phyloP scores from a whole-genome alignment of 192 early-diverging fungal genomes.

The Linnemannia exigua region DNA sequence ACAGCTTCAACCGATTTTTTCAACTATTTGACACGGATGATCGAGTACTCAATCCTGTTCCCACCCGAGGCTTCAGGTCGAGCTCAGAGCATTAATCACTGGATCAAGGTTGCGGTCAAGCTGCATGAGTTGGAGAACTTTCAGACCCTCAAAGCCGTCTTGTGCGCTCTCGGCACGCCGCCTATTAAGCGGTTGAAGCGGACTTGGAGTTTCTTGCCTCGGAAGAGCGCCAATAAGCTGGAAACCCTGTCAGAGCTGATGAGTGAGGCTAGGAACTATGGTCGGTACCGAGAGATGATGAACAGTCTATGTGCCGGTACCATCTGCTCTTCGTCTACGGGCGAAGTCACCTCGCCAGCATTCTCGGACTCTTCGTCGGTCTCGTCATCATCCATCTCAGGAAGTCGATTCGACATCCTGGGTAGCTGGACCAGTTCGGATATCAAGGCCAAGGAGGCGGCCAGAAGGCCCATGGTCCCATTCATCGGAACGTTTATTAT shows the following conservation, averaged over 20 bases:
- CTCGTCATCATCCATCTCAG: slow-evolving; percentile 23
- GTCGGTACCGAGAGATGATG: slow-evolving; percentile 71
- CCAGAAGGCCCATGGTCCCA: slow-evolving; percentile 70
- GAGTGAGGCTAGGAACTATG: slow-evolving; percentile 79
- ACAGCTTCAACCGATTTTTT: slow-evolving; percentile 81
- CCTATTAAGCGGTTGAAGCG: slow-evolving; percentile 76
- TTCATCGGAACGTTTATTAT: slow-evolving; percentile 83
- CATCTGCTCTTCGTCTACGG: background rate
- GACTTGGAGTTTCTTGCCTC: slow-evolving; percentile 79
- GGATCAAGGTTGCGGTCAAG: slow-evolving; percentile 76
- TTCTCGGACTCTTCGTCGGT: slow-evolving; percentile 20
- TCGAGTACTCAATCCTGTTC: slow-evolving; percentile 78
- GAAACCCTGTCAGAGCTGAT: slow-evolving; percentile 67
- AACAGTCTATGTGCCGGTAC: slow-evolving; percentile 36
- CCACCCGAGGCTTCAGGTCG: slow-evolving; percentile 67
- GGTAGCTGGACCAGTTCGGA: slow-evolving; percentile 33
- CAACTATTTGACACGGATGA: slow-evolving; percentile 79
- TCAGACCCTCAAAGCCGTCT: slow-evolving; percentile 78
- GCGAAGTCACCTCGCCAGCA: slow-evolving; percentile 19
- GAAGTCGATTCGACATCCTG: slow-evolving; percentile 38
- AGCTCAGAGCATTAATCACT: slow-evolving; percentile 70
- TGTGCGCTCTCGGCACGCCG: slow-evolving; percentile 74
- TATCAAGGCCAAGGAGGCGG: slow-evolving; percentile 33
- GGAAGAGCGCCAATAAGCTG: slow-evolving; percentile 66
- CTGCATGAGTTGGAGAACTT: slow-evolving; percentile 73